These are phyloP conservation scores for Fusarium sp. DNA, from an alignment of 2,329 filamentous ascomycete species.

Conservation along the genomic window DNA sequence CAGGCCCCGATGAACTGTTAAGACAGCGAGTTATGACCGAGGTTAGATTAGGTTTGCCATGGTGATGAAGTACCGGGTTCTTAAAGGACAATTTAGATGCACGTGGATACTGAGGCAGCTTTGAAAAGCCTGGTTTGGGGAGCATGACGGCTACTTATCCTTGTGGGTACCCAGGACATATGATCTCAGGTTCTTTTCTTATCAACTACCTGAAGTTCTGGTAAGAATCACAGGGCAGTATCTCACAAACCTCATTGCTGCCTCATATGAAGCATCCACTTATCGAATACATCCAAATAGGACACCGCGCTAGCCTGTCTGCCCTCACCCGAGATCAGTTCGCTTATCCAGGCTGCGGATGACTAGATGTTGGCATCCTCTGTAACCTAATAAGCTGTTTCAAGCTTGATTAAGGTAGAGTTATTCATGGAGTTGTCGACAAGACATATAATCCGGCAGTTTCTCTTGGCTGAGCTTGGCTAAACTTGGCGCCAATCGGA, in stretches of 20 bases:
- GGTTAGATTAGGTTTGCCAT: not conserved
- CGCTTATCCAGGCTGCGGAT: not conserved
- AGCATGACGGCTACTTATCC: not conserved
- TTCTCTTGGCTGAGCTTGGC: not conserved
- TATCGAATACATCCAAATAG: not conserved
- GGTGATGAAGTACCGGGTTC: not conserved
- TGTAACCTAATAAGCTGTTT: not conserved
- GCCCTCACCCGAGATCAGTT: not conserved
- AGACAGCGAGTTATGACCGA: not conserved
- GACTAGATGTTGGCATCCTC: too few relatives aligned
- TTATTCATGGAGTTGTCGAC: not conserved
- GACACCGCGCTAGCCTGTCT: not conserved
- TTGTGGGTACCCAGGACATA: not conserved
- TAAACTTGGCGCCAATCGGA: not conserved
- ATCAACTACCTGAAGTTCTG: not conserved
- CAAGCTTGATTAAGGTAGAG: not conserved
- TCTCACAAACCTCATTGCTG: not conserved
- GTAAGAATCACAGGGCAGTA: not conserved
- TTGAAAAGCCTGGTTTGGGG: not conserved
- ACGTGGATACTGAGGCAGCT: not conserved
- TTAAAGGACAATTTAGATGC: not conserved
- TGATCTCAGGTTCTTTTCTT: not conserved
- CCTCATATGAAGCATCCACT: not conserved
- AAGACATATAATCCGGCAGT: not conserved
- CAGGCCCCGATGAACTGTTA: not conserved